phyloP scores from a whole-genome alignment of 2,329 filamentous ascomycete species.

The Epichloe brachyelytri region DNA sequence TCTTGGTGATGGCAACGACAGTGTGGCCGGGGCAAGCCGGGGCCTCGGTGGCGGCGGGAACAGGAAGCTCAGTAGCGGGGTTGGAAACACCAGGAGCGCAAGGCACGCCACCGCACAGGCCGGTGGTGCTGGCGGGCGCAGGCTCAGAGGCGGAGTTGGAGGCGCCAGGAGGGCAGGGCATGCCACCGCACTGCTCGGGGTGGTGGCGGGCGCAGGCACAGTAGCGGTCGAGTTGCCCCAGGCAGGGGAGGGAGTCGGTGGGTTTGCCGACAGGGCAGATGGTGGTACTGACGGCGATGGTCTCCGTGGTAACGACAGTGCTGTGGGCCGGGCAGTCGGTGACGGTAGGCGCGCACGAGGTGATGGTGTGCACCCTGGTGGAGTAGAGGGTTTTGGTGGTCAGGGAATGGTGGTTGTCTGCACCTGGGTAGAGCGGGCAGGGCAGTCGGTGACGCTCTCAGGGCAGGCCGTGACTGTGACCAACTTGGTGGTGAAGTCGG shows the following conservation, averaged over 20 bases:
- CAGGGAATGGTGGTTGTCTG: constrained; percentile 26
- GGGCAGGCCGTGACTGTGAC: constrained; percentile 50
- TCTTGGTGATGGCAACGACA: constrained; percentile 41
- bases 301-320: constrained; percentile 24
- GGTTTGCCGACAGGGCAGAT: constrained; percentile 23
- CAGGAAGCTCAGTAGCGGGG: constrained; percentile 1
- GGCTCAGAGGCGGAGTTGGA: no score
- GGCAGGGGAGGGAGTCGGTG: background rate
- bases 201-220: background rate
- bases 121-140: constrained; percentile 3
- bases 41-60: constrained; percentile 5
- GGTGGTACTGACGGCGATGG: constrained; percentile 26
- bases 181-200: background rate
- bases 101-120: constrained; percentile 4
- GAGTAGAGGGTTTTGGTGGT: constrained; percentile 43
- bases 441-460: constrained; percentile 49
- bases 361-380: constrained; percentile 48
- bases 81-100: constrained; percentile 10
- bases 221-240: constrained; percentile 11
- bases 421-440: constrained; percentile 26
- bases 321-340: constrained; percentile 44
- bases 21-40: constrained; percentile 23
- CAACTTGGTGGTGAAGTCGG: constrained; percentile 45
- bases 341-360: constrained; percentile 45
- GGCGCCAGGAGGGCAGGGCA: background rate